Conservation (phyloP, 164 flowering plant genomes). For the Umbellularia californica region DNA sequence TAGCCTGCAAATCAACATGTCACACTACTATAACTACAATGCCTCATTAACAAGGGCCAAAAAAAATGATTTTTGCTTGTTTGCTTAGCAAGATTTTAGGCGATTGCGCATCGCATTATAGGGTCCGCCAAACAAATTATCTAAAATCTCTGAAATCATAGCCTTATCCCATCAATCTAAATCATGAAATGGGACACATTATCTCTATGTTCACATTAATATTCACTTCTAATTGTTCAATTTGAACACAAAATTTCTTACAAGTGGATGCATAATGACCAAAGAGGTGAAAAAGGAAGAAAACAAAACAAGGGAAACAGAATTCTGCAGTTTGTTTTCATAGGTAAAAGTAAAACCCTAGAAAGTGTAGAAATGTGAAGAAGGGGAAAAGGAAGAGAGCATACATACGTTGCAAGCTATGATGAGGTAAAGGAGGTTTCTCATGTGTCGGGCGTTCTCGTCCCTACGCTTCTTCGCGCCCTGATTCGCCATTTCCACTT, state of each 20-base stretch:
- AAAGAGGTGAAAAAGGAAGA: neutral
- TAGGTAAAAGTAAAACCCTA: neutral
- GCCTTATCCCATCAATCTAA: too few relatives aligned
- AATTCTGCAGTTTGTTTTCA: neutral
- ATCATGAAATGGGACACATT: too few relatives aligned
- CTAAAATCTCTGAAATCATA: too few relatives aligned
- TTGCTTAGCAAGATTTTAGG: too few relatives aligned
- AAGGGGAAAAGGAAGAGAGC: neutral
- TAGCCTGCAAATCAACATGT: constrained; percentile 34
- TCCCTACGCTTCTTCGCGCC: constrained; percentile 91
- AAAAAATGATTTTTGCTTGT: neutral
- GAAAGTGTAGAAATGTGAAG: neutral
- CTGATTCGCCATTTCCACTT: constrained; percentile 65
- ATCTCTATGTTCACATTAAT: too few relatives aligned
- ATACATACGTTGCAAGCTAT: constrained; percentile 68
- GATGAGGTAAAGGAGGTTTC: constrained; percentile 49
- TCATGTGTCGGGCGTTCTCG: constrained; percentile 72
- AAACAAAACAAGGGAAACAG: neutral
- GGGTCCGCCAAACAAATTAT: too few relatives aligned
- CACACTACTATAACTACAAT: neutral
- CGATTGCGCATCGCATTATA: too few relatives aligned
- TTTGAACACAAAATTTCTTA: too few relatives aligned
- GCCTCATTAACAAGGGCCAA: neutral
- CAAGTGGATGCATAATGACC: too few relatives aligned
- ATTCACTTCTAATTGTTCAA: too few relatives aligned